Evolutionary conservation across 2,329 filamentous ascomycete species (phyloP).

Genomic region (Calonectria ilicicola): DNA sequence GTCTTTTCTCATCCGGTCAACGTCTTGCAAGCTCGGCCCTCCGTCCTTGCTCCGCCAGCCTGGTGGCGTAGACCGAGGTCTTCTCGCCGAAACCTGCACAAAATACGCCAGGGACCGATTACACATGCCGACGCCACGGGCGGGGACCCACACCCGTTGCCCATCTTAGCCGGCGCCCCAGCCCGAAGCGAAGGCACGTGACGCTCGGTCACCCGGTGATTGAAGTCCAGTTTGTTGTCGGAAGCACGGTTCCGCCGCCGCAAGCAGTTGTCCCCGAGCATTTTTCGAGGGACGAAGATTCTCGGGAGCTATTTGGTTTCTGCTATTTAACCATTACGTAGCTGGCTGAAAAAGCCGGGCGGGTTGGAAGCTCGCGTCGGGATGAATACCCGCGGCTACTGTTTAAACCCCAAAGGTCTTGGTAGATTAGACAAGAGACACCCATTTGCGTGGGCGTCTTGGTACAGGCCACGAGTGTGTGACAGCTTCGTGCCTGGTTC

Average conservation of each 20-base stretch:
- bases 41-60: slow-evolving; percentile 23
- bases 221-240: slow-evolving; percentile 40
- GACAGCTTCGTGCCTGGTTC: not conserved
- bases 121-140: slow-evolving; percentile 8
- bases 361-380: not conserved
- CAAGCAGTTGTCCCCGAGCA: not conserved
- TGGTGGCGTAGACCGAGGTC: slow-evolving; percentile 41
- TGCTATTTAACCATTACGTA: slow-evolving; percentile 7
- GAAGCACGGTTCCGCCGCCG: slow-evolving; percentile 35
- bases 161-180: slow-evolving; percentile 34
- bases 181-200: slow-evolving; percentile 26
- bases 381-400: slow-evolving; percentile 14
- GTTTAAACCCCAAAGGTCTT: not conserved
- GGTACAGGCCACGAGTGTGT: not conserved
- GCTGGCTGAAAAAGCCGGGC: slow-evolving; percentile 7
- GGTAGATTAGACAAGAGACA: not conserved
- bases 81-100: slow-evolving; percentile 26
- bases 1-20: slow-evolving; percentile 12
- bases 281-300: not conserved
- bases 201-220: slow-evolving; percentile 35
- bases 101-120: not conserved
- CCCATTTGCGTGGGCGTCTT: not conserved
- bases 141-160: slow-evolving; percentile 10
- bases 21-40: not conserved
- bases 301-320: slow-evolving; percentile 16